phyloP scores from a whole-genome alignment of 140 eudicot species.

The Flaveria floridana region DNA sequence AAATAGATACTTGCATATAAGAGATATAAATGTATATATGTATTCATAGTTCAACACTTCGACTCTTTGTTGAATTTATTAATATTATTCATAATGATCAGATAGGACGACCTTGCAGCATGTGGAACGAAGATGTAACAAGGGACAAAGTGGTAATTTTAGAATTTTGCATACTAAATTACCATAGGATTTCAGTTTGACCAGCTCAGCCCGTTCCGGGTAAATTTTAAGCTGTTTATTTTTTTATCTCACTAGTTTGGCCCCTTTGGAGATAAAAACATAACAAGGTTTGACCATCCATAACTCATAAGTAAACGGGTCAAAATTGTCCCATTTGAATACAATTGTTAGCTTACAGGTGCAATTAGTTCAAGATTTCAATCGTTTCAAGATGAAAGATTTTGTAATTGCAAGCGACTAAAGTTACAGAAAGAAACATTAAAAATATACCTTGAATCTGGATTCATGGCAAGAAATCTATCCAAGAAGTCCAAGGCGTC shows the following conservation, averaged over 20 bases:
- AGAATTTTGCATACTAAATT: background rate
- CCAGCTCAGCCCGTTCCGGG: background rate
- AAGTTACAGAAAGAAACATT: background rate
- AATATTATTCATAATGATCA: background rate
- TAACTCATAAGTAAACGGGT: background rate
- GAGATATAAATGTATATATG: constrained; percentile 4
- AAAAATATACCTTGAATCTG: constrained; percentile 68
- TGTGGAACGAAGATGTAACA: background rate
- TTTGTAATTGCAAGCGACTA: background rate
- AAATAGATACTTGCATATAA: background rate
- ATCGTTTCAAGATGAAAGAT: background rate
- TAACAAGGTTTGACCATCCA: background rate
- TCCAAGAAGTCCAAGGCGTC: constrained; percentile 87
- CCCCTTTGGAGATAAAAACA: background rate
- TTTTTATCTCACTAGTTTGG: background rate
- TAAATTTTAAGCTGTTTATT: background rate
- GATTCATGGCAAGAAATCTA: constrained; percentile 82
- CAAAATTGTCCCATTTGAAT: background rate
- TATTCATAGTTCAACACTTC: background rate
- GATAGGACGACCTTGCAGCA: background rate
- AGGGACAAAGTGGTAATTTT: background rate
- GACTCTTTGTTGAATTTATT: background rate
- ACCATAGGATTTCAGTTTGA: constrained; percentile 1
- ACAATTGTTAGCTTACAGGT: background rate
- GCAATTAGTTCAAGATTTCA: background rate